Evolutionary conservation across 768 basidiomycete species (phyloP), one percentile per base, ranked within the genome.

Genomic region (Suillus variegatus): DNA sequence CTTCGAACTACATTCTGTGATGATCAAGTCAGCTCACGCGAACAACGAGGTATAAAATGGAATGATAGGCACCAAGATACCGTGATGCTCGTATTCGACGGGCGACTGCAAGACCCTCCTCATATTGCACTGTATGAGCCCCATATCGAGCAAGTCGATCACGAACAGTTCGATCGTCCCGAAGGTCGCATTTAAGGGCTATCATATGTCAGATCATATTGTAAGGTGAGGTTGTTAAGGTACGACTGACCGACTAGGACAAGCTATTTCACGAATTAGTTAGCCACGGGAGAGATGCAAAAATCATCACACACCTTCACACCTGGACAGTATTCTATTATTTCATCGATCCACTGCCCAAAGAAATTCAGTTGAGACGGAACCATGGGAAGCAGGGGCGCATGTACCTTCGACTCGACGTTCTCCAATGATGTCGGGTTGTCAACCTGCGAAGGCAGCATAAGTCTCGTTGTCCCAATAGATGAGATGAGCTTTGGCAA

Each of bases 131-230:
- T 6, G 93, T 85, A 67, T 88, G 88, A 69, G 82, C 78, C 13
- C 88, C 86, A 69, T 88, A 87, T 62, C 90, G 85, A 49, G 86
- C 86, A 60, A 98, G 82, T 62, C 90, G 86, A 57, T 93, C 92
- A 73, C 83, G 84, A 25, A 90, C 85, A 8, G 83, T 79, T 14
- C 81, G 81, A 73, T 99, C 97, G 64, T 97, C 95, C 60, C 97
- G 84, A 49, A 99, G 84, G 78, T 99, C 97, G 70, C 97, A 99
- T 81, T 99, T 99, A 46, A 97, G 84, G 12, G 97, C 97, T 94
- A 63, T 46, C 36, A 18, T 13, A 6, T 20, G 41, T 60, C 28
- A 60, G 41, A n/a, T 43, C 16, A 43, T 20, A 10, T 20, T 43
- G 16, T 43, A 32, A 16, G 13, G 16, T 13, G 28, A 28, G 25